Percentiles rank a stretch among this genome's conserved stretches.
Conservation (phyloP, 2,329 filamentous ascomycete species). For the Trichoderma koningiopsis region DNA sequence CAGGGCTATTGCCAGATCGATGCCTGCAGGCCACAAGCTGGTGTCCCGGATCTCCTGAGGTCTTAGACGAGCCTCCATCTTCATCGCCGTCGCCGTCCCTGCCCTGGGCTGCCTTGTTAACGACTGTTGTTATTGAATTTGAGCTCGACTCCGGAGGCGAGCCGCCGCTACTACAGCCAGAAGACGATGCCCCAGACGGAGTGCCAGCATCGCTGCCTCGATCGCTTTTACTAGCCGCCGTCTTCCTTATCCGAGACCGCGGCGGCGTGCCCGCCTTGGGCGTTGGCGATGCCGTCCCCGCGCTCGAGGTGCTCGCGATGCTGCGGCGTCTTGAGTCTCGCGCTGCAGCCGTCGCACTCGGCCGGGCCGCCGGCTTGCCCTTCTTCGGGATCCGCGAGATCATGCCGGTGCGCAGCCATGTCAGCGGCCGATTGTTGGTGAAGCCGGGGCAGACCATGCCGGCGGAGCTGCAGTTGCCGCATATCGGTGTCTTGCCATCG, state of each 20-base stretch:
- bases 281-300: neutral
- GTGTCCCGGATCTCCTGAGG: neutral
- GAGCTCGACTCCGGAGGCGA: neutral
- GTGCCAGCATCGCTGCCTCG: conserved; percentile 18
- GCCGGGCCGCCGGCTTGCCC: neutral
- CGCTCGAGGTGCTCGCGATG: neutral
- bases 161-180: neutral
- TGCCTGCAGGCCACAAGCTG: conserved; percentile 5
- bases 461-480: conserved; percentile 40
- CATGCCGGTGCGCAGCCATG: conserved; percentile 44
- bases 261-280: neutral
- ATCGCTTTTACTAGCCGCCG: neutral
- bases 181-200: conserved; percentile 5
- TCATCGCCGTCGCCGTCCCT: neutral
- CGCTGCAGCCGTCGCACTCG: neutral
- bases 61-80: neutral
- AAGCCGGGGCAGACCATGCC: conserved; percentile 45
- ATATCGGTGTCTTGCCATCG: conserved; percentile 41
- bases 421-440: conserved; percentile 42
- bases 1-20: neutral
- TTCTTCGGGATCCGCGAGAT: conserved; percentile 30
- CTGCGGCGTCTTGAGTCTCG: neutral
- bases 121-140: neutral
- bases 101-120: neutral
- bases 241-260: neutral